phyloP scores from a whole-genome alignment of 192 early-diverging fungal species.

The Spinellus fusiger region DNA sequence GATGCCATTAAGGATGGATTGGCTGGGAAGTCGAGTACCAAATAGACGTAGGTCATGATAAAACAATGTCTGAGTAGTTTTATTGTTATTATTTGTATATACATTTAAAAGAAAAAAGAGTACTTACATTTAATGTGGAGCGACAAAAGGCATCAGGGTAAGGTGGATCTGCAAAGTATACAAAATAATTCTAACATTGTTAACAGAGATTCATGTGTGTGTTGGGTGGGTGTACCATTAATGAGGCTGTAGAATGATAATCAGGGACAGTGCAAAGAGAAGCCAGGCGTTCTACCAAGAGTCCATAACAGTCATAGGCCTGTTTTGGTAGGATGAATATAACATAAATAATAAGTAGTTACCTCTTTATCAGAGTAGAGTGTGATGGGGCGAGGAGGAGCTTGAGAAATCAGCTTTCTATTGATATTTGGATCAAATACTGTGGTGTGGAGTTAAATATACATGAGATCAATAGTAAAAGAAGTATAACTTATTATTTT shows the following conservation, averaged over 20 bases:
- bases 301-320: conserved; percentile 35
- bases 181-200: conserved; percentile 44
- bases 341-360: background rate
- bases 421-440: conserved; percentile 59
- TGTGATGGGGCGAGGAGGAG: conserved; percentile 55
- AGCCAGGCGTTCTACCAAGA: conserved; percentile 29
- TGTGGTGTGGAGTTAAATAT: no score
- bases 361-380: conserved; percentile 44
- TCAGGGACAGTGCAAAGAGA: conserved; percentile 36
- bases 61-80: conserved; percentile 30
- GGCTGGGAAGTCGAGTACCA: conserved; percentile 20
- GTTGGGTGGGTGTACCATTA: conserved; percentile 32
- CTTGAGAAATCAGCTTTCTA: conserved; percentile 55
- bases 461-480: no score
- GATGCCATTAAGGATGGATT: conserved; percentile 6
- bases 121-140: conserved; percentile 38
- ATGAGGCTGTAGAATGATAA: conserved; percentile 35
- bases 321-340: background rate
- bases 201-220: background rate
- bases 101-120: no score
- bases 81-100: background rate
- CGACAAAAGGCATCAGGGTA: conserved; percentile 48
- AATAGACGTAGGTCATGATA: conserved; percentile 34
- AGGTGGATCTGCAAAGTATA: conserved; percentile 37
- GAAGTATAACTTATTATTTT: background rate